Base-by-base conservation (phyloP, 768 basidiomycete species). In the Wakefieldia striispora region DNA sequence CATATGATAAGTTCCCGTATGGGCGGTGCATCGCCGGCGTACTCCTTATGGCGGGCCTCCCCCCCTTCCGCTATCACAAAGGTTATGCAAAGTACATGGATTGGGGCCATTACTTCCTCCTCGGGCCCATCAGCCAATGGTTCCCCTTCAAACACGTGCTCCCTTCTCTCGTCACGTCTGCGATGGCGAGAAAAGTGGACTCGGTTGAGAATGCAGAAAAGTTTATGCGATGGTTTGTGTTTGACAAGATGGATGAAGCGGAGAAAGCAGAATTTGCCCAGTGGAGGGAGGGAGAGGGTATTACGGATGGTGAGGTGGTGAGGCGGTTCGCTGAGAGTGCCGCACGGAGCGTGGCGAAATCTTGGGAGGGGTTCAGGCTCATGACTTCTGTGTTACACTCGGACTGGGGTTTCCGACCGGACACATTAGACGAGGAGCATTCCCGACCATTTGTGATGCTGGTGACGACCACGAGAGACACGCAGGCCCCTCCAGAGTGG, bases 301-400 rank as follows among this genome's bases (percentile, higher is more conserved):
- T 71, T 9, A 62, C 63, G 21, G 78, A 78, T 49, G 76, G 73
- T 1, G 71, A 79, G 42, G 61, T 73, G 24, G 74, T 76, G 54
- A 64, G 64, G 46, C 58, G 63, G 45, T 64, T 78, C 49, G 77
- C 75, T 3, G 54, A 60, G 48, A 77, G 73, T 47, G 63, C 74
- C 48, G 59, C 71, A 40, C 69, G 72, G 49, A n/a, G n/a, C n/a
- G n/a, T n/a, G 8, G 66, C 71, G 17, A 71, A 61, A 27, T 68
- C 77, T 40, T 80, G 80, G 79, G 74, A 70, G 37, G 83, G 82
- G 1, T 80, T 80, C 55, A 64, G 73, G 49, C 74, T 75, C 40
- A 56, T 71, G 45, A 45, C 72, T 8, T 55, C 64, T 27, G 61
- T 78, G 24, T 63, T 77, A 43, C 76, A 81, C 40, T 71, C 75